Percentiles rank a stretch among this genome's conserved stretches.
phyloP scores from a whole-genome alignment of 2,329 filamentous ascomycete species.

The Colletotrichum zoysiae region DNA sequence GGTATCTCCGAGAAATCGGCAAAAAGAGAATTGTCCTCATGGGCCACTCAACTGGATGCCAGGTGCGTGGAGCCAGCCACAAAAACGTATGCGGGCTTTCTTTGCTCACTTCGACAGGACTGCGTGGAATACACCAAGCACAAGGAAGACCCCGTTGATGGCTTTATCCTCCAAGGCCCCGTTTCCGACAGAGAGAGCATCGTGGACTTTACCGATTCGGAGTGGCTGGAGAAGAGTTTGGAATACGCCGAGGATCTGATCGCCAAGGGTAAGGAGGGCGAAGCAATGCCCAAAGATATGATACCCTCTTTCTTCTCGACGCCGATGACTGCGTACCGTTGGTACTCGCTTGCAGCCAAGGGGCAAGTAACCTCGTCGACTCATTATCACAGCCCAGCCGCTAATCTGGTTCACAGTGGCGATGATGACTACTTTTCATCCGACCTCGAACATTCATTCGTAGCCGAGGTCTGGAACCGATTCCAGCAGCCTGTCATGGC shows the following conservation, averaged over 20 bases:
- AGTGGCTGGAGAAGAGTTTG: conserved; percentile 59
- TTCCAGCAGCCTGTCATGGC: conserved; percentile 72
- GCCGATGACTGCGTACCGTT: conserved; percentile 66
- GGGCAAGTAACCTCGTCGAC: conserved; percentile 57
- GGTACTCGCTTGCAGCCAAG: conserved; percentile 62
- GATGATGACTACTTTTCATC: conserved; percentile 93
- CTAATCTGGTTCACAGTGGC: conserved; percentile 58
- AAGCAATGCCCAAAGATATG: conserved; percentile 65
- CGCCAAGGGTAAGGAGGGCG: conserved; percentile 63
- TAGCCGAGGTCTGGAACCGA: conserved; percentile 74
- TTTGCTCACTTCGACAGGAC: conserved; percentile 55
- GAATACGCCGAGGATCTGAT: conserved; percentile 67
- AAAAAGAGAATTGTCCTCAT: conserved; percentile 66
- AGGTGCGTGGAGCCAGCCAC: conserved; percentile 52
- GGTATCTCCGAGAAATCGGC: conserved; percentile 64
- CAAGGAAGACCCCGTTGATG: conserved; percentile 70
- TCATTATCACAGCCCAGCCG: background rate
- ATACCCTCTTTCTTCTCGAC: conserved; percentile 56
- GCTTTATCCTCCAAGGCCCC: conserved; percentile 83
- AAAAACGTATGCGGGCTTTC: background rate
- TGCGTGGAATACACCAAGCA: conserved; percentile 66
- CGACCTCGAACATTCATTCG: conserved; percentile 71
- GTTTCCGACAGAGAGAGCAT: conserved; percentile 82
- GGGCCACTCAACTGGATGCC: conserved; percentile 71
- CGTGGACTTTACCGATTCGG: conserved; percentile 56